phyloP scores from a whole-genome alignment of 2,329 filamentous ascomycete species.

The Aspergillus ruber region DNA sequence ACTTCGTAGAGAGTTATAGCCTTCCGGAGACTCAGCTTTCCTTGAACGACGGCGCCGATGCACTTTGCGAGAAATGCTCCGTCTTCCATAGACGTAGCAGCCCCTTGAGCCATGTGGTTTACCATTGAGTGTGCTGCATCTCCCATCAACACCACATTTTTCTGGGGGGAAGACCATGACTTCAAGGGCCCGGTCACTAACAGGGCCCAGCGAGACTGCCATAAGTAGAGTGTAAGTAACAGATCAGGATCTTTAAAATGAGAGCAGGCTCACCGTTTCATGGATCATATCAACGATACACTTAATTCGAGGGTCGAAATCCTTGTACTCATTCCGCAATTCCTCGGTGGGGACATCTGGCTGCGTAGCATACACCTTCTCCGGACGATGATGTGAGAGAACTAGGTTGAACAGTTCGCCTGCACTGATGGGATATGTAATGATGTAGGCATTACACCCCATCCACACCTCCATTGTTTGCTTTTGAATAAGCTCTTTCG shows the following conservation, averaged over 20 bases:
- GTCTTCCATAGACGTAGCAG: constrained; percentile 42
- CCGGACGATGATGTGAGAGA: constrained; percentile 29
- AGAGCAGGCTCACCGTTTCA: background rate
- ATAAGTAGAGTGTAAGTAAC: background rate
- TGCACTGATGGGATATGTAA: constrained; percentile 37
- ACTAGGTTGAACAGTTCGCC: constrained; percentile 44
- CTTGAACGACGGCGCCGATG: constrained; percentile 18
- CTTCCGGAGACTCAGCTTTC: constrained; percentile 18
- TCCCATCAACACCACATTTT: constrained; percentile 34
- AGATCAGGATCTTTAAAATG: background rate
- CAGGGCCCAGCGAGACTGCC: constrained; percentile 9
- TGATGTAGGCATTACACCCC: constrained; percentile 37
- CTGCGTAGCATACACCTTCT: background rate
- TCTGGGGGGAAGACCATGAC: constrained; percentile 11
- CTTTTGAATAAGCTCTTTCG: constrained; percentile 32
- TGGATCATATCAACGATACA: background rate
- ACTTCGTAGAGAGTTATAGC: constrained; percentile 35
- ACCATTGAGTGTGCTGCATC: constrained; percentile 41
- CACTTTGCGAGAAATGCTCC: constrained; percentile 31
- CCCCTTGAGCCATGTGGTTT: constrained; percentile 18
- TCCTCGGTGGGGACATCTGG: background rate
- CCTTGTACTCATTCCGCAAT: background rate
- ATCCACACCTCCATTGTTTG: constrained; percentile 43
- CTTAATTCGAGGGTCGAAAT: background rate
- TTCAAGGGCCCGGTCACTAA: constrained; percentile 17